Conservation (phyloP, 257 asterid genomes). For the Nicotiana tomentosiformis region DNA sequence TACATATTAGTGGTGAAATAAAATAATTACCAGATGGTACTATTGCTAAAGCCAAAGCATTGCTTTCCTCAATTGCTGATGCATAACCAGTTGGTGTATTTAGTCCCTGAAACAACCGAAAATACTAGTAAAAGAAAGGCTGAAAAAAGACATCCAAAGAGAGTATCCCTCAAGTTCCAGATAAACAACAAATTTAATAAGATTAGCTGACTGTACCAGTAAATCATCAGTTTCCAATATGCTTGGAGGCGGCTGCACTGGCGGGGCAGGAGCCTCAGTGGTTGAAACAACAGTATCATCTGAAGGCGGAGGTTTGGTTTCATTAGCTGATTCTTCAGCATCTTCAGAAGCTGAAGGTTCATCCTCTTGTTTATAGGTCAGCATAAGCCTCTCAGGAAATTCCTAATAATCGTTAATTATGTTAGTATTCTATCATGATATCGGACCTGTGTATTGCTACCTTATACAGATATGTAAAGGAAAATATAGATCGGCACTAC, state of each 20-base stretch:
- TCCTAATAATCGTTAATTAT: constrained; percentile 39
- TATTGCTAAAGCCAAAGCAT: constrained; percentile 89
- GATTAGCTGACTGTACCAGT: constrained; percentile 41
- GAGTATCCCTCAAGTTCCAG: neutral
- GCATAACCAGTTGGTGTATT: constrained; percentile 46
- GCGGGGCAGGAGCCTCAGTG: constrained; percentile 34
- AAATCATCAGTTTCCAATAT: constrained; percentile 68
- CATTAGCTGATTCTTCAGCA: constrained; percentile 35
- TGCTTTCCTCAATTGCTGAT: constrained; percentile 73
- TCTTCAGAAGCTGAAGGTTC: constrained; percentile 61
- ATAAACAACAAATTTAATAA: neutral
- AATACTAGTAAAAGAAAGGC: neutral
- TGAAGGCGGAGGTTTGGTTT: constrained; percentile 33
- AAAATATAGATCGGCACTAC: neutral
- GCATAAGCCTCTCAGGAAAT: constrained; percentile 89
- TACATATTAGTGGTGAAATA: neutral
- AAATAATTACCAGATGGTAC: constrained; percentile 70
- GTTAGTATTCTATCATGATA: neutral
- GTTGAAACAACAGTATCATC: constrained; percentile 41
- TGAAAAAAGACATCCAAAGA: constrained; percentile 6
- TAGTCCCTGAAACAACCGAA: constrained; percentile 59
- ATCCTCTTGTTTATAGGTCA: constrained; percentile 91
- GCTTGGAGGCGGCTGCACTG: constrained; percentile 48
- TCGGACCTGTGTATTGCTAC: neutral
- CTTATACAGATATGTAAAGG: neutral